Conservation (phyloP, 441 rosid genomes). For the Sinapis alba region DNA sequence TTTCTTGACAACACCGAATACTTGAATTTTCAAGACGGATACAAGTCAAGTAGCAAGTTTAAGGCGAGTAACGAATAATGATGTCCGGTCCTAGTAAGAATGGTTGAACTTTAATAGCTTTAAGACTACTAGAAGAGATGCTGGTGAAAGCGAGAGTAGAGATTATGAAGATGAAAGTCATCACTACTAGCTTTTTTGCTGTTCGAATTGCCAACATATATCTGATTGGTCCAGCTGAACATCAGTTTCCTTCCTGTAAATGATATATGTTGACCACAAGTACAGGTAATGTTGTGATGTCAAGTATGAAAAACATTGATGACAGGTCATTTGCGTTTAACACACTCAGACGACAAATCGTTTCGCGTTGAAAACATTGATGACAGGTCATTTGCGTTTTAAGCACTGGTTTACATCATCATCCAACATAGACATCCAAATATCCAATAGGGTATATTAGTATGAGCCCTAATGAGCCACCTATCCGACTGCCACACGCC, state of each 20-base stretch:
- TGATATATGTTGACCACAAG: no score
- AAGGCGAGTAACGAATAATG: no score
- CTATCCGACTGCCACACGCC: background rate
- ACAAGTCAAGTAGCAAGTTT: no score
- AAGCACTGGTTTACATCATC: background rate
- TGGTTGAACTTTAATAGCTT: no score
- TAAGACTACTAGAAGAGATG: no score
- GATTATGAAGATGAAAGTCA: background rate
- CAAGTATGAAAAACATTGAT: background rate
- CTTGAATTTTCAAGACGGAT: no score
- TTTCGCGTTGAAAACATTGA: background rate
- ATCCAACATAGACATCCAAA: background rate
- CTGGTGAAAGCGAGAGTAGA: no score
- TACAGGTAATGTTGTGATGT: background rate
- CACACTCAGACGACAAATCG: background rate
- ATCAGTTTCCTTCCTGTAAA: background rate
- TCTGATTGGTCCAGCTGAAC: background rate
- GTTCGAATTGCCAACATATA: background rate
- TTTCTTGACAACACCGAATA: no score
- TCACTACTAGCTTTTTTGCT: background rate
- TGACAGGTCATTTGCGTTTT: background rate
- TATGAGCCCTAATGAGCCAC: background rate
- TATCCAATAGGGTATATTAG: background rate
- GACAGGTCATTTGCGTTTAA: background rate
- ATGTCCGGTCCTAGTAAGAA: no score